Base-by-base conservation (phyloP, 768 basidiomycete genomes). In the Rhodosporidiobolus sp. region DNA sequence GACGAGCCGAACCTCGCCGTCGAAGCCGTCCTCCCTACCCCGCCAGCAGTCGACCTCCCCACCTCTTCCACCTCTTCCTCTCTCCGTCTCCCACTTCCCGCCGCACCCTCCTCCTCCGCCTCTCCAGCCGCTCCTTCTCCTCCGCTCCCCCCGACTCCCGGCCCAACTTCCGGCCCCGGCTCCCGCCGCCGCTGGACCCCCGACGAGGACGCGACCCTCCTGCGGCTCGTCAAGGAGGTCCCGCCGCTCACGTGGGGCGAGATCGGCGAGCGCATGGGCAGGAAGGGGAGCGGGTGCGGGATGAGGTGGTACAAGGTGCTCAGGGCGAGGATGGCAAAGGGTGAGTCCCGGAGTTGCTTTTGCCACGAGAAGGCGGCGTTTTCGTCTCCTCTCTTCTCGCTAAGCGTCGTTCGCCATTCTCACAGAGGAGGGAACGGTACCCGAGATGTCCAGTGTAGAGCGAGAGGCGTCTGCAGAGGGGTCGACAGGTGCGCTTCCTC, bases 251-350 rank as follows among this genome's bases (percentile, higher is more conserved):
- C 71, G 28, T 72, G 71, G 71, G 54, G 30, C 22, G 62, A 72
- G 57, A 72, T 72, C n/a, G 71, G 71, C 17, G 57, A 58, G 57
- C n/a, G 30, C 19, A 43, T 72, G 56, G 66, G 66, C 8, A 35
- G 71, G n/a, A 57, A 55, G 8, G 62, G 62, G 20, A 62, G 62
- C 4, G 71, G 66, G 43, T 72, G 71, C 62, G 62, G 56, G 28
- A 72, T 72, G 71, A 52, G 71, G 52, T 72, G 71, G 71, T 72
- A 72, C 64, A 72, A 72, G 35, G 63, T 67, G 22, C 14, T 68
- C 20, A 53, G 71, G 52, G 66, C 59, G 12, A 53, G 43, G 49
- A 35, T 70, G 10, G 69, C 14, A 35, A 22, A 35, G 19, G 69
- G 57, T 58, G 57, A 35, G 65, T 57, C 26, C 22, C n/a, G 52